A percentile compares a stretch with the other conserved stretches of the same genome.
Conservation (phyloP, 202 grass and related monocot species). For the Digitaria exilis region DNA sequence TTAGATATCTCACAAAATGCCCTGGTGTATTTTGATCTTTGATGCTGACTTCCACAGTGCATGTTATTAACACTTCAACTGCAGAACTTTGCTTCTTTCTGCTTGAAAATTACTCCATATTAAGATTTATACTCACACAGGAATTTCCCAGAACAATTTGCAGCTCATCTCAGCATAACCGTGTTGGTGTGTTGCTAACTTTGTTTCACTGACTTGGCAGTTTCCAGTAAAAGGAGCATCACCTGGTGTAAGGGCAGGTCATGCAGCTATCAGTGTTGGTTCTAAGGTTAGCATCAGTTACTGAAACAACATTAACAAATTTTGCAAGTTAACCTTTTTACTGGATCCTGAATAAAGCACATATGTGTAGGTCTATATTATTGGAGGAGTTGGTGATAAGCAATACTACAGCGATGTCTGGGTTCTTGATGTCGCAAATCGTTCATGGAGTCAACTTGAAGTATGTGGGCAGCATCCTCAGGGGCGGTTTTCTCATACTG, state of each 20-base stretch:
- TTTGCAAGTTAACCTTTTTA: not conserved
- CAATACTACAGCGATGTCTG: conserved; percentile 95
- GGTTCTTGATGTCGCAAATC: conserved; percentile 72
- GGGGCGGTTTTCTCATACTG: conserved; percentile 90
- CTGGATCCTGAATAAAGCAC: conserved; percentile 1
- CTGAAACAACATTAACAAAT: not conserved
- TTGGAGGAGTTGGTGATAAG: conserved; percentile 97
- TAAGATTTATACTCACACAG: not conserved
- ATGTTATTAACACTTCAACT: not conserved
- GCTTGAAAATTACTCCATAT: not conserved
- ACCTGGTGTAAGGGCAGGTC: conserved; percentile 86
- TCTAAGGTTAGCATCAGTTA: conserved; percentile 64
- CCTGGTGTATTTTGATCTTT: not conserved
- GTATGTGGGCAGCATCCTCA: conserved; percentile 84
- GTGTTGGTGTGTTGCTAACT: not conserved
- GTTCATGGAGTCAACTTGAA: conserved; percentile 82
- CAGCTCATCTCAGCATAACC: not conserved
- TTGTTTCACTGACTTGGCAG: conserved; percentile 41
- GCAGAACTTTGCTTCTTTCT: not conserved
- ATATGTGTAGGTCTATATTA: conserved; percentile 69
- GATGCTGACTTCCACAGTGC: not conserved
- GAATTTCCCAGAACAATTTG: not conserved
- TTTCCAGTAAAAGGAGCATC: conserved; percentile 73
- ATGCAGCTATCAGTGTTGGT: conserved; percentile 78
- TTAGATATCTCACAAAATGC: not conserved